Base-by-base conservation (phyloP, 306 rosid genomes). In the Cicer bijugum region DNA sequence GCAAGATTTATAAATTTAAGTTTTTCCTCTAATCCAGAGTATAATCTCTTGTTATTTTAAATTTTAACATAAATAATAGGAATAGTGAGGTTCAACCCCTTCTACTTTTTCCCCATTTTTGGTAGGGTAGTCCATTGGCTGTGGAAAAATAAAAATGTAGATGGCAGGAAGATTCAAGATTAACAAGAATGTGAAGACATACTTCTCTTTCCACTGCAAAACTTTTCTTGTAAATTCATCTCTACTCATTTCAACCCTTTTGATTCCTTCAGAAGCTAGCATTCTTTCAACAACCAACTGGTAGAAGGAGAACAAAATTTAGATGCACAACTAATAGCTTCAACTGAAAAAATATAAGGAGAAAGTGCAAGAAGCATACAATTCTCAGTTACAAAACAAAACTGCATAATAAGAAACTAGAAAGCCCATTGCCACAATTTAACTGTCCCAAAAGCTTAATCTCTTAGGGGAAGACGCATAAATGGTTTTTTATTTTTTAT, bases 121-220 rank as follows among this genome's bases (percentile, higher is more conserved):
- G 44, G 51, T 82, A 17, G 56, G 38, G 35, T 42, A 38, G 40
- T 75, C 37, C 39, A 52, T 14, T 82, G 71, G 46, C 48, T 43
- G 37, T 38, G 46, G 23, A 71, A 28, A 52, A 62, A 37, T 63
- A 48, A 77, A 61, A 44, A 75, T 39, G 53, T 12, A 80, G 48
- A 78, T 12, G 63, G 63, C 59, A 77, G 42, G 75, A 71, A 78
- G 63, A 71, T 53, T 80, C 73, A 71, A 78, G 59, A 71, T 53
- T 82, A 61, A 79, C 17, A 46, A 59, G 80, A 46, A 65, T 62
- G 75, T 75, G 2, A 79, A 65, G 79, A 72, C 67, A 61, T 89
- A 93, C 98, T 93, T 91, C 85, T 93, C 92, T 89, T 93, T 93
- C 98, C 98, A 93, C 87, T 93, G 85, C 98, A 97, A 93, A 78